A percentile compares a stretch with the other conserved stretches of the same genome.
These are phyloP conservation scores for Lenzites betulinus DNA, from an alignment of 768 basidiomycete species.

Conservation along the genomic window DNA sequence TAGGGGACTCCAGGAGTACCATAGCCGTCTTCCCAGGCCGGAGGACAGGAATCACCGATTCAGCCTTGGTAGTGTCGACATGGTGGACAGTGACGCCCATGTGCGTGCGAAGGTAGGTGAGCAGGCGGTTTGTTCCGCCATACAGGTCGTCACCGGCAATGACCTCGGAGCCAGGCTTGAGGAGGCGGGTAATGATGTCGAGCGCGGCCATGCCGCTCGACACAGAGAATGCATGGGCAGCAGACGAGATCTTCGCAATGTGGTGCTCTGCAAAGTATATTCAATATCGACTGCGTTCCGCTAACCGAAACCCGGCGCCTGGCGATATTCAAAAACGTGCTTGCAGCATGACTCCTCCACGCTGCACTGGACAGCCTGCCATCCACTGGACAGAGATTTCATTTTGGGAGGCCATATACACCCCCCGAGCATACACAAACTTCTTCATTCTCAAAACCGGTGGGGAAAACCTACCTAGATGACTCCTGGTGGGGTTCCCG, in stretches of 20 bases:
- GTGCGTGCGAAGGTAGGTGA: constrained; percentile 85
- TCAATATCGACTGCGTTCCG: background rate
- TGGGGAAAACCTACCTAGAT: constrained; percentile 68
- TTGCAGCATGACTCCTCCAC: background rate
- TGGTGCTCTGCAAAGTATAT: constrained; percentile 73
- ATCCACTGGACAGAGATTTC: background rate
- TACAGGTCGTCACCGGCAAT: constrained; percentile 98
- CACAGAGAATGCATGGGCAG: constrained; percentile 85
- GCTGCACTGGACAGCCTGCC: background rate
- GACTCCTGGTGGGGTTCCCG: constrained; percentile 95
- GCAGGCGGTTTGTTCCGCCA: constrained; percentile 94
- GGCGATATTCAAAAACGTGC: background rate
- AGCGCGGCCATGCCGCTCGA: constrained; percentile 98
- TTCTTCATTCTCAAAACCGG: background rate
- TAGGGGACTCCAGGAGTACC: constrained; percentile 97
- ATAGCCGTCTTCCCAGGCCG: constrained; percentile 79
- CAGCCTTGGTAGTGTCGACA: constrained; percentile 85
- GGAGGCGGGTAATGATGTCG: constrained; percentile 89
- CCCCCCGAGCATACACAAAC: too few relatives aligned
- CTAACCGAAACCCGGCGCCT: background rate
- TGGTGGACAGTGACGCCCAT: constrained; percentile 90
- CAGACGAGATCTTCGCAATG: constrained; percentile 94
- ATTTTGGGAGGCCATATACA: too few relatives aligned
- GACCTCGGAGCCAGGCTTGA: constrained; percentile 95
- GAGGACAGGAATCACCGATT: constrained; percentile 61